Conservation (phyloP, 768 basidiomycete genomes). For the Kockovaella imperatae region DNA sequence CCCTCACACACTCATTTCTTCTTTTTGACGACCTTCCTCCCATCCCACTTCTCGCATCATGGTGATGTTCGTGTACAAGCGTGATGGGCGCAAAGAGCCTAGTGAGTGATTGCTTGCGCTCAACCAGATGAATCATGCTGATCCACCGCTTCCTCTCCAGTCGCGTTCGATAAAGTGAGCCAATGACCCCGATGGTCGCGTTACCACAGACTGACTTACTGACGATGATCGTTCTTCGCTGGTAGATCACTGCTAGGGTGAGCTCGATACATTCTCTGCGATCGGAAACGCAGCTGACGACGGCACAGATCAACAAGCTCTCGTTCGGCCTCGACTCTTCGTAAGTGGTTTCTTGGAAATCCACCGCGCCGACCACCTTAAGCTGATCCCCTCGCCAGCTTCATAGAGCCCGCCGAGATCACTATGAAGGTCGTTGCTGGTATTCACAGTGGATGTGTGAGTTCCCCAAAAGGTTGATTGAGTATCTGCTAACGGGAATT, state of each 20-base stretch:
- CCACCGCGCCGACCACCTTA: too few species aligned
- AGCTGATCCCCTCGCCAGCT: too few species aligned
- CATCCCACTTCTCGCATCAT: conserved; percentile 15
- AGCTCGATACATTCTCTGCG: not conserved
- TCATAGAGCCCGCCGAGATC: conserved; percentile 84
- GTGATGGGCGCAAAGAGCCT: conserved; percentile 42
- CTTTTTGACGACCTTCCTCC: not conserved
- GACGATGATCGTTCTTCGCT: conserved; percentile 1
- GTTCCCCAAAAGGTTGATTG: conserved; percentile 6
- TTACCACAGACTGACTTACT: not conserved
- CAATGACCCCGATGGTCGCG: not conserved
- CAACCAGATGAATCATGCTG: not conserved
- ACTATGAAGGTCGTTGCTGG: conserved; percentile 64
- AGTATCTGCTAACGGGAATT: conserved; percentile 9
- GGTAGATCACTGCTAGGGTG: conserved; percentile 17
- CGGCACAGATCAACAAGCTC: conserved; percentile 50
- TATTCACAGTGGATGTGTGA: conserved; percentile 58
- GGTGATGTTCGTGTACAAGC: conserved; percentile 43
- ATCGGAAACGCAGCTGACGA: conserved; percentile 6
- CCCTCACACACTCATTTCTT: not conserved
- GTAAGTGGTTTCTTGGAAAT: too few species aligned
- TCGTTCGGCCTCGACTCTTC: conserved; percentile 95
- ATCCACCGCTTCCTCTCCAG: not conserved
- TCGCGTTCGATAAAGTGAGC: conserved; percentile 43
- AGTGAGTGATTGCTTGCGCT: conserved; percentile 11